These are phyloP conservation scores for Apiospora koreana DNA, from an alignment of 2,329 filamentous ascomycete species.

Conservation along the genomic window DNA sequence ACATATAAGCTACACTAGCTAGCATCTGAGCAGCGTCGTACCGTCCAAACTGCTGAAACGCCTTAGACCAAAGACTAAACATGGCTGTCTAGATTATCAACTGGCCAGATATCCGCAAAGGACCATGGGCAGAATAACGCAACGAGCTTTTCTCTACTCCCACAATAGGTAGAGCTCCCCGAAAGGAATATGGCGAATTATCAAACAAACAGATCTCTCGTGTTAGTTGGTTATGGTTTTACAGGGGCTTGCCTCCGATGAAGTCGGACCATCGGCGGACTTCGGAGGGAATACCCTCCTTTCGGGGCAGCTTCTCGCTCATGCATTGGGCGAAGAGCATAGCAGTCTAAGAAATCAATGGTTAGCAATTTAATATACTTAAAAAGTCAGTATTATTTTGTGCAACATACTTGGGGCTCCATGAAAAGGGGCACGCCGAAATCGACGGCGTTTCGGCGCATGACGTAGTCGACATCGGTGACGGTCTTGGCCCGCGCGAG, in stretches of 20 bases:
- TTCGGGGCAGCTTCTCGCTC: conserved; percentile 89
- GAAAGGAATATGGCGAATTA: background rate
- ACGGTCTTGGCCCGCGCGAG: conserved; percentile 79
- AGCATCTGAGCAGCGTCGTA: background rate
- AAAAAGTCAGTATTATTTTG: background rate
- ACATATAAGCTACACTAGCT: background rate
- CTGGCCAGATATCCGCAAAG: background rate
- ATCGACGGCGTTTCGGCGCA: conserved; percentile 97
- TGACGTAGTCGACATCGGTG: conserved; percentile 94
- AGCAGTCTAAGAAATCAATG: conserved; percentile 66
- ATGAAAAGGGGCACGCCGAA: conserved; percentile 98
- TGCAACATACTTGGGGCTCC: conserved; percentile 82
- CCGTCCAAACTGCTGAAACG: background rate
- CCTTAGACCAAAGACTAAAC: background rate
- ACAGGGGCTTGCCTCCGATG: conserved; percentile 81
- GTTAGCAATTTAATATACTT: conserved; percentile 30
- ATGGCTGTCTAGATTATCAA: background rate
- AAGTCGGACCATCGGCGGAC: conserved; percentile 96
- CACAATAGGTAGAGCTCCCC: background rate
- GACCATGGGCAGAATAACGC: background rate
- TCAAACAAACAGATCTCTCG: background rate
- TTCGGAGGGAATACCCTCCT: conserved; percentile 86
- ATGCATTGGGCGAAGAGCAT: conserved; percentile 96
- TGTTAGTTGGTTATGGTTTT: conserved; percentile 31
- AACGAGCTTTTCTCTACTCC: background rate